Evolutionary conservation across 2,329 filamentous ascomycete species (phyloP), one percentile per base, ranked within the genome.

Genomic region (Diaporthe eres): DNA sequence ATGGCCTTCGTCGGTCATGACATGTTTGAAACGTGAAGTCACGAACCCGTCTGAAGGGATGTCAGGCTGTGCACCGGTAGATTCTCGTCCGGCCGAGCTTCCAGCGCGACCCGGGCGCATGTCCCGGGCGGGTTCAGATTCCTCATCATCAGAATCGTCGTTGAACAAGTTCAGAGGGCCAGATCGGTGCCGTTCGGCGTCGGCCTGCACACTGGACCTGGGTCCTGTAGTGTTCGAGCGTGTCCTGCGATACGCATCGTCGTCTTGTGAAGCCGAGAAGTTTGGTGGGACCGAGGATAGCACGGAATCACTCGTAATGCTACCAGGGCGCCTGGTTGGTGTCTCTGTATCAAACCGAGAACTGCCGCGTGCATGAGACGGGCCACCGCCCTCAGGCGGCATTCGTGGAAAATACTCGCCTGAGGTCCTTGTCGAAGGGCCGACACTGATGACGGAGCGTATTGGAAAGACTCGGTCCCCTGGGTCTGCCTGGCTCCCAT

Each of bases 11-110:
- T 94, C 91, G 0, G 94, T 95, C 37, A 93, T 86, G 5, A 94
- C 87, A 81, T 98, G 94, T 79, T 92, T 94, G 84, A 97, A 98
- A 2, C 95, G 92, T 34, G 92, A 88, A 1, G 94, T 94, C 2
- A 95, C 81, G 37, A 94, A 85, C 1, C 84, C 63, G 22, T 78
- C 75, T 0, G 75, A 42, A 10, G 74, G 44, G 3, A 58, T 28
- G 2, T 74, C 77, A 22, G 73, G 31, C 25, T 39, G 17, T 37
- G 22, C 31, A 39, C 65, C 28, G 44, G 44, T 10, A n/a, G 74
- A 44, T 2, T 58, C 70, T 37, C 61, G 57, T 34, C 63, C 76
- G 6, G 25, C n/a, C 28, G 76, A 76, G 57, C 78, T 71, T 60
- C 19, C 28, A 47, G 12, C 8, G 8, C 55, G 61, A 7, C 55